Evolutionary conservation across 2,329 filamentous ascomycete genomes (phyloP), one percentile per base, ranked within the genome.

Genomic region (Fusarium setosum): DNA sequence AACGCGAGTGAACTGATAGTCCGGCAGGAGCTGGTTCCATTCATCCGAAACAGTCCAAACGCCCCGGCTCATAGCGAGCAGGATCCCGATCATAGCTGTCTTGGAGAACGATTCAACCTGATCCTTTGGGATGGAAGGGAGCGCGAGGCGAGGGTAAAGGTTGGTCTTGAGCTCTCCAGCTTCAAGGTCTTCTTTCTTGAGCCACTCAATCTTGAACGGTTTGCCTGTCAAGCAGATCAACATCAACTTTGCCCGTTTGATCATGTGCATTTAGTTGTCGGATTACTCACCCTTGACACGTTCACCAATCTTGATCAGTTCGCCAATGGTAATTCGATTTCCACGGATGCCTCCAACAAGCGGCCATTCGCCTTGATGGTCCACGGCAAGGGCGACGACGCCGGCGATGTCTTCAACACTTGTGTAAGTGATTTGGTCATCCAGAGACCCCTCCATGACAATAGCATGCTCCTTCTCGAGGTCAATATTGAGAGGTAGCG

Each of bases 1-100:
- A 2, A 74, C 68, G 9, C 68, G 55, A 3, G 71, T 77, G 47
- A 84, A 84, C 55, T 78, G 54, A 35, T 80, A 81, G 20, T 83
- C 79, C 0, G 82, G 81, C 26, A 82, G 75, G 17, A 81, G 66
- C 48, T 74, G 60, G 59, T 85, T 85, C 74, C 76, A 83, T 59
- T 83, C 80, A 32, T 78, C 76, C 15, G 79, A 76, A 1, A 81
- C 76, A 53, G 75, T 72, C 74, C 78, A 81, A 5, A 68, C 70
- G 0, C 79, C 80, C 3, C 68, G 72, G 7, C 60, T 47, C 12
- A 76, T 73, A 6, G 74, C 79, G 18, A 75, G 50, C 6, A 84
- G 67, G 26, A 80, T 75, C 23, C 76, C 76, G 6, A 73, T 61
- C 4, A 76, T 37, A 35, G 79, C 73, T 2, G 66, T 62, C 37